Base-by-base conservation (phyloP, 768 basidiomycete species). In the Pisolithus orientalis region DNA sequence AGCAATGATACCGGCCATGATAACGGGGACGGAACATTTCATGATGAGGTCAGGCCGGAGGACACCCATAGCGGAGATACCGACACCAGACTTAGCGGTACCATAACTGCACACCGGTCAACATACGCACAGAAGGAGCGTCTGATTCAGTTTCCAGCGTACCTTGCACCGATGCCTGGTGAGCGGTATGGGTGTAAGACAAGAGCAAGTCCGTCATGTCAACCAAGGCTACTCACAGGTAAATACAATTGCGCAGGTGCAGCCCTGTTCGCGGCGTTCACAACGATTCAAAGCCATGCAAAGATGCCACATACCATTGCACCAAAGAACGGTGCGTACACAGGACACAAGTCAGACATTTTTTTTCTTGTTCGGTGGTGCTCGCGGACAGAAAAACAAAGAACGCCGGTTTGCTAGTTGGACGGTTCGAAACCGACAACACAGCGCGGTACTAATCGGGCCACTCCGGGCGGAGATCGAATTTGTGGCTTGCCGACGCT, bases 1-100 rank as follows among this genome's bases (percentile, higher is more conserved):
- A 69, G 90, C 95, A 75, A 98, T 96, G 76, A 98, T 98, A 93
- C 95, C 95, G 79, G 95, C 95, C 95, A 98, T 97, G 73, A 99
- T 88, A 69, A 97, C 94, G 44, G 94, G 94, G 49, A 98, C 84
- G 58, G 89, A 86, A 82, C 89, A 94, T 78, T 87, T 93, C 90
- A 98, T 95, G 90, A 97, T 94, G 63, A 87, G 78, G 78, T 95
- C 94, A 48, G 94, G 95, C 57, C 94, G 85, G 53, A 96, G 84
- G 61, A 95, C 91, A 51, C 94, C 92, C 96, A 96, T 98, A 59
- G 96, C 94, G 52, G 93, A 88, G 60, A 96, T 92, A 63, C 93
- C 92, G 59, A 93, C 96, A 65, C 96, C 96, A 62, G 96, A 96
- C 75, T 98, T 99, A 67, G 96, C 94, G 44, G 95, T 98, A 57